Evolutionary conservation across 2,329 filamentous ascomycete genomes (phyloP), one percentile per base, ranked within the genome.

Genomic region (Xylariales sp.): DNA sequence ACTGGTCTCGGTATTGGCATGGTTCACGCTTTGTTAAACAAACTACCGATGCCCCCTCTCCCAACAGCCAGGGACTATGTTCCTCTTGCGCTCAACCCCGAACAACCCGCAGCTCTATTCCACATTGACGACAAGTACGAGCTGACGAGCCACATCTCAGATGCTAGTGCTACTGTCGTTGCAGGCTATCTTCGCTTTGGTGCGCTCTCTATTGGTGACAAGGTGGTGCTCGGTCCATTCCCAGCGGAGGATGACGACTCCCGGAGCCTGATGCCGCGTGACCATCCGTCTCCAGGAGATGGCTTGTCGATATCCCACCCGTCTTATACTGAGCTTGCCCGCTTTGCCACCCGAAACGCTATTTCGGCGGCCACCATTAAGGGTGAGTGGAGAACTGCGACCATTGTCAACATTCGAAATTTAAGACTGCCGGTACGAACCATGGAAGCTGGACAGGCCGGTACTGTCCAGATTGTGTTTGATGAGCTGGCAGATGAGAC

Each of bases 81-180:
- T n/a, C 73, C 74, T 2, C 65, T 66, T 29, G 67, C 66, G 2
- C 54, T 79, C 37, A 79, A 80, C 41, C 77, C 78, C 1, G 71
- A 80, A 41, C 72, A 77, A 39, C 76, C 80, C 2, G 66, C 68
- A 5, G 76, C 76, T 23, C 65, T 96, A 2, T 97, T 97, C 53
- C 86, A 96, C 54, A 77, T 97, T 17, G 91, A 97, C 55, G 91
- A 96, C 50, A 81, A 89, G 1, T 97, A 95, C 59, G 85, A 77
- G 41, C 75, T 90, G 12, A 55, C 37, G 10, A 43, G 40, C 2
- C 20, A 43, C 19, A 45, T 41, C 15, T 33, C 43, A 13, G 48
- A 45, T 13, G 59, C 57, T 23, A 60, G 44, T 50, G 67, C 39
- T 54, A 66, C 40, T 51, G 86, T 98, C 12, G 74, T 96, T 5